Conservation (phyloP, 371 early-diverging fungal species). For the Mucor circinelloides region DNA sequence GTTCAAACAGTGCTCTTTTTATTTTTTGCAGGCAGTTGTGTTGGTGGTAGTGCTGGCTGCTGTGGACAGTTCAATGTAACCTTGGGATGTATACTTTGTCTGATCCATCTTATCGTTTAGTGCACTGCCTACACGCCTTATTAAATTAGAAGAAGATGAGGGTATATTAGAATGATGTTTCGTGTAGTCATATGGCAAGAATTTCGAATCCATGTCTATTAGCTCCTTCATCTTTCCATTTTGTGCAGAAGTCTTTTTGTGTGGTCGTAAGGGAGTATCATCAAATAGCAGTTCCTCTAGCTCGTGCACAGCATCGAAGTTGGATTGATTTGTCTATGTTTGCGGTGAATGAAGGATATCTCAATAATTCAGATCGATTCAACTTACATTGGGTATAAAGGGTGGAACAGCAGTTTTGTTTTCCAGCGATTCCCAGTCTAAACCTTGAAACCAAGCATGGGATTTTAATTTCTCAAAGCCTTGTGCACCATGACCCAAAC, state of each 20-base stretch:
- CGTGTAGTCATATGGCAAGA: slow-evolving; percentile 63
- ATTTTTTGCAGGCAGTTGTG: neutral
- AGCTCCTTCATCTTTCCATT: slow-evolving; percentile 22
- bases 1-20: neutral
- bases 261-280: slow-evolving; percentile 76
- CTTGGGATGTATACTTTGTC: slow-evolving; percentile 19
- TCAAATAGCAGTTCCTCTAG: slow-evolving; percentile 92
- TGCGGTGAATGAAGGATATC: slow-evolving; percentile 6
- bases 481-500: slow-evolving; percentile 60
- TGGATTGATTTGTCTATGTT: slow-evolving; percentile 59
- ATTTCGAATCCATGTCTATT: slow-evolving; percentile 59
- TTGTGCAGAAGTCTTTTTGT: slow-evolving; percentile 17
- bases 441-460: slow-evolving; percentile 64
- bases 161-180: slow-evolving; percentile 25
- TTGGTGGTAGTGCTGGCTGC: neutral
- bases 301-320: slow-evolving; percentile 95
- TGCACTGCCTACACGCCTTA: slow-evolving; percentile 7
- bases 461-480: slow-evolving; percentile 57
- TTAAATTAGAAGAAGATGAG: neutral
- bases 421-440: slow-evolving; percentile 61
- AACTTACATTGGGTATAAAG: slow-evolving; percentile 59
- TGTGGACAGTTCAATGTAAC: slow-evolving; percentile 11
- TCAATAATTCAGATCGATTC: neutral
- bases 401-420: slow-evolving; percentile 62
- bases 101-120: slow-evolving; percentile 15